Percentiles rank a stretch among this genome's conserved stretches.
Conservation (phyloP, 306 rosid species). For the Vigna reflexopilosa region DNA sequence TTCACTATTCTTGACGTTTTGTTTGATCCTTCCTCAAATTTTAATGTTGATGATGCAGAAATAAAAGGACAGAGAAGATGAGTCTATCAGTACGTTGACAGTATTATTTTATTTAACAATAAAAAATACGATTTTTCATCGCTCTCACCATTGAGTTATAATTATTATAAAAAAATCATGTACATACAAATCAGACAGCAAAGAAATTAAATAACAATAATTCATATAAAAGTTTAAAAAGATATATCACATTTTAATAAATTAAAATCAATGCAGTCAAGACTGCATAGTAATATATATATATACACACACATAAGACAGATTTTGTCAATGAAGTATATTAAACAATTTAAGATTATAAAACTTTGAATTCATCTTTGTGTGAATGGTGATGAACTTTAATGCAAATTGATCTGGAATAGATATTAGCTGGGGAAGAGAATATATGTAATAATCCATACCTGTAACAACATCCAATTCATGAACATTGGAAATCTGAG, state of each 20-base stretch:
- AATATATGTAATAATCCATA: conserved; percentile 9
- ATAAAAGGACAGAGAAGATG: neutral
- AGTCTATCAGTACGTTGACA: neutral
- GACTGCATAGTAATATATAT: neutral
- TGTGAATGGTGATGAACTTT: neutral
- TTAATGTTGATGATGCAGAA: neutral
- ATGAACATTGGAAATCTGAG: conserved; percentile 78
- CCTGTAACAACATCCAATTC: conserved; percentile 85
- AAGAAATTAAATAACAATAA: neutral
- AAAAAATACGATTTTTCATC: neutral
- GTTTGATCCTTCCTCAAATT: neutral
- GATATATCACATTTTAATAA: too few species aligned
- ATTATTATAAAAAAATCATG: neutral
- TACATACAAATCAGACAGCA: neutral
- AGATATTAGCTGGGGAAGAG: neutral
- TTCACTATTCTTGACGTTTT: neutral
- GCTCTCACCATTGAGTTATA: neutral
- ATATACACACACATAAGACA: neutral
- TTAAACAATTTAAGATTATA: neutral
- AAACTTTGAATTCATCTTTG: neutral
- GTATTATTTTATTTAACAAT: neutral
- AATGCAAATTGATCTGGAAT: neutral
- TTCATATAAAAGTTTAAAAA: too few species aligned
- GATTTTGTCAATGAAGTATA: neutral
- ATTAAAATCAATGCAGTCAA: neutral